Evolutionary conservation across 192 early-diverging fungal genomes (phyloP).

Genomic region (Pilaira anomala): DNA sequence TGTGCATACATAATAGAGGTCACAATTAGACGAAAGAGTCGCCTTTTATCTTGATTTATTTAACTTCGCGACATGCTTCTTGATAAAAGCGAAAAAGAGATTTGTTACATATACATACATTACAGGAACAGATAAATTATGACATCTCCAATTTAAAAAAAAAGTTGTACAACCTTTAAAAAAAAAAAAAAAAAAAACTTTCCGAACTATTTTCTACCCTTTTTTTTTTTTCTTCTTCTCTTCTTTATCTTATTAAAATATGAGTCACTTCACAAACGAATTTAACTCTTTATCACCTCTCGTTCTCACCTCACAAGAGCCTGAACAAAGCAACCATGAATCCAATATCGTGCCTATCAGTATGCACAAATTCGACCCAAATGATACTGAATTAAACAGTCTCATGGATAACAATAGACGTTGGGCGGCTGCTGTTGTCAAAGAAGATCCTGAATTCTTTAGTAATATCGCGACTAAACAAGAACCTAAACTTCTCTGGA

Average conservation of each 20-base stretch:
- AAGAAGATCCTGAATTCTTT: conserved; percentile 70
- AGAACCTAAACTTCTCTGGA: conserved; percentile 84
- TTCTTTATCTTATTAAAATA: not conserved
- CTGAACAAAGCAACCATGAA: not conserved
- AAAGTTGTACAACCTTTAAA: too few species aligned
- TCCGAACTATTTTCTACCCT: too few species aligned
- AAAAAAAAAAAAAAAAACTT: too few species aligned
- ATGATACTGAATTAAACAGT: conserved; percentile 22
- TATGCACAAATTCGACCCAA: conserved; percentile 27
- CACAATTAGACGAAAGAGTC: too few species aligned
- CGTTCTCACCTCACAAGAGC: conserved; percentile 9
- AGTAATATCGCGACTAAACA: conserved; percentile 68
- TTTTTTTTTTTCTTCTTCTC: not conserved
- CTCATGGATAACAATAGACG: conserved; percentile 55
- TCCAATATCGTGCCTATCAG: not conserved
- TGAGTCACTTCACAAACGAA: not conserved
- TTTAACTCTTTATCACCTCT: not conserved
- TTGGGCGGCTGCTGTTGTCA: conserved; percentile 58
- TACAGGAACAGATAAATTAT: too few species aligned
- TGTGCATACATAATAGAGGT: too few species aligned
- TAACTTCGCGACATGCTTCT: too few species aligned
- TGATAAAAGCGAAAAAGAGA: too few species aligned
- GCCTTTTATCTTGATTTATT: too few species aligned
- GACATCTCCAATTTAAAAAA: too few species aligned
- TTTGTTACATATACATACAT: too few species aligned